Evolutionary conservation across 345 rosid genomes (phyloP), one percentile per base, ranked within the genome.

Genomic region (Eucalyptus victrix): DNA sequence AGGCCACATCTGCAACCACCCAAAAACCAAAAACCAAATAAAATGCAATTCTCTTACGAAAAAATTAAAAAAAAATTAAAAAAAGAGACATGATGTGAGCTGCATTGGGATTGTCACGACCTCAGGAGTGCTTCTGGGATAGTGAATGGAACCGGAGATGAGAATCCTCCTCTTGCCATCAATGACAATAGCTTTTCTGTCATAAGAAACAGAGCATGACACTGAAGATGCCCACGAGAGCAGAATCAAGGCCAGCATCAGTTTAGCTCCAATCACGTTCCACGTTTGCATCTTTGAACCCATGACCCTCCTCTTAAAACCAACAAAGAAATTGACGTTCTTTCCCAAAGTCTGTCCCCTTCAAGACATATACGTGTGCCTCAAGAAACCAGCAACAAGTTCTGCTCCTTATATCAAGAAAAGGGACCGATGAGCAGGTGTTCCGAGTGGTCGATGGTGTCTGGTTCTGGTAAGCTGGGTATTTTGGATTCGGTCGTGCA

Each of bases 121-220:
- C 76, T 90, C 88, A 40, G 99, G 98, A 49, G 99, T 94, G 95
- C 99, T 97, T 93, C 99, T 90, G 21, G 99, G 99, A 90, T 97
- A 97, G 91, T 97, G 99, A 91, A 97, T 97, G 88, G 99, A 96
- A n/a, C 99, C 99, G 37, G 99, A 97, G 83, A 97, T 92, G 69
- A 97, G 98, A 86, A 97, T 94, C 91, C 95, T 92, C 90, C 96
- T 93, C 86, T 94, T 95, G 51, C 99, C 99, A 94, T 95, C 92
- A 90, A 97, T 92, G 93, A 93, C 91, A 90, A 97, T 87, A 58
- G 99, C 96, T 91, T 94, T 97, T 37, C 91, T 72, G 88, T 90
- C 89, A 45, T 90, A 90, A 88, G 91, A 80, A 44, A 90, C 91
- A n/a, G 89, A 81, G 86, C 87, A 47, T 11, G 89, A 83, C 50